Evolutionary conservation across 2,329 filamentous ascomycete species (phyloP), one percentile per base, ranked within the genome.

Genomic region (Epichloe sylvatica): DNA sequence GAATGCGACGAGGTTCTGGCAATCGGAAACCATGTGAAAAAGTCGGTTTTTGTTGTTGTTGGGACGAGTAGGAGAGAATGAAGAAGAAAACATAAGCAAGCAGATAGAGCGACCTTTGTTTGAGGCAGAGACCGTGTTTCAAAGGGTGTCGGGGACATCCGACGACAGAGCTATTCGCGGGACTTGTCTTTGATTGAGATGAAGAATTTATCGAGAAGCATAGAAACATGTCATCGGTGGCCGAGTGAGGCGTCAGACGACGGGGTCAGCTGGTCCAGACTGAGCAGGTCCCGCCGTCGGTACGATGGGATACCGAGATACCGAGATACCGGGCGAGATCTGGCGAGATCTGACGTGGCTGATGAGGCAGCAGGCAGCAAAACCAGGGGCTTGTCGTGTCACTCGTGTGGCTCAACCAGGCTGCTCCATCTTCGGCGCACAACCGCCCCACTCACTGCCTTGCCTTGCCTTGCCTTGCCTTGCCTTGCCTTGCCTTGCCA

Each of bases 321-420:
- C 17, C 19, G 19, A 19, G 19, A 19, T 19, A 17, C 17, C 19
- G 19, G 56, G 33, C 55, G 57, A 59, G 25, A 25, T 58, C 52
- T 54, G 51, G 33, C 55, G 57, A 59, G 30, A 30, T 58, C 52
- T 54, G 51, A 55, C 54, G 52, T 54, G 52, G 45, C 49, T 53
- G 54, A 53, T 53, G 54, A 53, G 44, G 54, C 34, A 45, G 39
- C n/a, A 53, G 44, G 54, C 34, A 45, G 39, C n/a, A 41, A 17
- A 41, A 41, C 13, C 39, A 41, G 39, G 39, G 39, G 39, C 4
- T 17, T 23, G 6, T 12, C 39, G n/a, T 17, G n/a, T 17, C 7
- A 30, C 30, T 30, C 30, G n/a, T 13, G n/a, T 17, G n/a, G n/a
- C 30, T 30, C 30, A 30, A 30, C 11, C 30, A 30, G 30, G 30